Base-by-base conservation (phyloP, 1,139 yeast species). In the Yamadazyma mexicana region DNA sequence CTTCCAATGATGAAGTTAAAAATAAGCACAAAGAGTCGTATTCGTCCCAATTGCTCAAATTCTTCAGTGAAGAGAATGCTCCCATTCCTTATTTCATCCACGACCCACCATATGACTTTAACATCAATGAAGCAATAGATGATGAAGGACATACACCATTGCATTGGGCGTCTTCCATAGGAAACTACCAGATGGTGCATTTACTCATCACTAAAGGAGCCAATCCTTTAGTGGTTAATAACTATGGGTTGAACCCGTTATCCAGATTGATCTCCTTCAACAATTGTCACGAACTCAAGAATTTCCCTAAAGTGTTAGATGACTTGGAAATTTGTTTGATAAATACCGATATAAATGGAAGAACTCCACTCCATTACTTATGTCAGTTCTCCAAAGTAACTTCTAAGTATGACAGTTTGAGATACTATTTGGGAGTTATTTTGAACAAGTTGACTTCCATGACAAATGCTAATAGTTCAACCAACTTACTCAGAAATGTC, bases 81-180 rank as follows among this genome's bases (percentile, higher is more conserved):
- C 75, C 79, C n/a, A 76, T 91, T 37, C 96, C 97, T 1, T 76
- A 77, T 35, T 83, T 83, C 47, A 63, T 91, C 31, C 73, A 79
- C 38, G 75, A 80, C 46, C 91, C 95, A 2, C 96, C 96, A 0
- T 67, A 73, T 16, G 88, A 87, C 50, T 85, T 88, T 52, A 83
- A 88, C 52, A 81, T 89, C 47, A 87, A 91, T 62, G 91, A 81
- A 47, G 80, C 91, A 5, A 87, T 92, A 33, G 98, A 92, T 55
- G 95, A 87, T 50, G 98, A 92, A 61, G 97, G 97, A 0, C 97
- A 92, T 54, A 87, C 97, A 0, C 89, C 97, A 1, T 75, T 92
- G 48, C 98, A 92, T 59, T 92, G 98, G 98, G 96, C 98, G 0
- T 81, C 95, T 9, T 89, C 98, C 0, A 84, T 92, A 72, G 97